Conservation (phyloP, 2,329 filamentous ascomycete genomes). For the Fusarium nurragi region DNA sequence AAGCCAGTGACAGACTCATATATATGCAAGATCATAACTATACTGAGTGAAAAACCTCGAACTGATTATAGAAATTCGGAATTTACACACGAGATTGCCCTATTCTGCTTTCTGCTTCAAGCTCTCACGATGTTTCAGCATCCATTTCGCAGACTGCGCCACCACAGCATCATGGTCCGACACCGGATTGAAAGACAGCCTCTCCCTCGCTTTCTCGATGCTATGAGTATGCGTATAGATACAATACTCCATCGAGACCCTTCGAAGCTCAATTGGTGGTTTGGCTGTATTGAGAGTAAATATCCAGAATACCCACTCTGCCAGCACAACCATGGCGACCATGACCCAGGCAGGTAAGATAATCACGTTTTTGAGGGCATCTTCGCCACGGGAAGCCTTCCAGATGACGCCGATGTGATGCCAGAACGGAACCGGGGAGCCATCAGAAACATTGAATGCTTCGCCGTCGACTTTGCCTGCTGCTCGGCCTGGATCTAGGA, state of each 20-base stretch:
- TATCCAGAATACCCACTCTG: constrained; percentile 39
- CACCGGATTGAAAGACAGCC: constrained; percentile 3
- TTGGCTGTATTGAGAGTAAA: constrained; percentile 40
- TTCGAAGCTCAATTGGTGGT: constrained; percentile 39
- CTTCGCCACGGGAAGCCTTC: constrained; percentile 27
- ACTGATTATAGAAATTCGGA: too few relatives aligned
- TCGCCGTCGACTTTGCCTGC: constrained; percentile 44
- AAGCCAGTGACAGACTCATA: too few relatives aligned
- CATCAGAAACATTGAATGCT: constrained; percentile 51
- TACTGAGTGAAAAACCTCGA: too few relatives aligned
- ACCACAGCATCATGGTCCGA: constrained; percentile 29
- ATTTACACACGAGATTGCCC: neutral
- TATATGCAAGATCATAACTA: too few relatives aligned
- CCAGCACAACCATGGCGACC: constrained; percentile 9
- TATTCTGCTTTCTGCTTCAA: neutral
- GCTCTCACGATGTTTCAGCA: constrained; percentile 9
- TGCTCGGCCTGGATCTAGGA: constrained; percentile 30
- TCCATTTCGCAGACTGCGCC: constrained; percentile 13
- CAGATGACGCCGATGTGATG: constrained; percentile 44
- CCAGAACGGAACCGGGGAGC: constrained; percentile 46
- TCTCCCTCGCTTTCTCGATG: constrained; percentile 21
- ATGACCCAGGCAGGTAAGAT: constrained; percentile 44
- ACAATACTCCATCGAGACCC: constrained; percentile 37
- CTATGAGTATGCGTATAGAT: constrained; percentile 21
- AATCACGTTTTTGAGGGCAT: constrained; percentile 4